These are phyloP conservation scores for Nannizzia gypsea DNA, from an alignment of 2,329 filamentous ascomycete genomes.

Conservation along the genomic window DNA sequence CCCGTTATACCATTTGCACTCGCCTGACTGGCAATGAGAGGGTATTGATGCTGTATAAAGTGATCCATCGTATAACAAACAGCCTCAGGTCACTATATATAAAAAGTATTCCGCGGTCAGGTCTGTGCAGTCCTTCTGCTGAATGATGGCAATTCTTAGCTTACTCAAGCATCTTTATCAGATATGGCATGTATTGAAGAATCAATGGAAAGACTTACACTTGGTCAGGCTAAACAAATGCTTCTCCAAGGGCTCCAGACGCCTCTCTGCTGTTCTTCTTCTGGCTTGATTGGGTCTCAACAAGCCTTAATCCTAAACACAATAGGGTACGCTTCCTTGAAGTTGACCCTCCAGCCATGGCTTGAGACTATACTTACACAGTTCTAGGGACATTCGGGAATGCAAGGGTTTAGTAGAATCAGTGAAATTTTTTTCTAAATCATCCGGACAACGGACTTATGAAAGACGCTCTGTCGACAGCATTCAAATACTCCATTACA, in stretches of 20 bases:
- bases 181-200: neutral
- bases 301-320: neutral
- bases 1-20: neutral
- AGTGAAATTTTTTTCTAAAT: neutral
- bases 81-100: neutral
- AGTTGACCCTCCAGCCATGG: neutral
- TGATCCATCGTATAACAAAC: neutral
- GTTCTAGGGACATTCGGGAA: neutral
- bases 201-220: neutral
- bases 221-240: neutral
- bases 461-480: neutral
- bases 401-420: neutral
- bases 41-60: neutral
- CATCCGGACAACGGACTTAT: neutral
- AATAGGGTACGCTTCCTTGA: neutral
- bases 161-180: neutral
- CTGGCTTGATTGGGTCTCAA: neutral
- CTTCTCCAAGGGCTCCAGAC: neutral
- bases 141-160: neutral
- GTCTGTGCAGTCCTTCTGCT: neutral
- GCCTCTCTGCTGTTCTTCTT: neutral
- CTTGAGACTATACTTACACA: neutral
- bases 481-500: neutral
- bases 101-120: neutral
- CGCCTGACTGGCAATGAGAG: neutral